Percentiles rank a stretch among this genome's conserved stretches.
Evolutionary conservation across 495 filamentous ascomycete genomes (phyloP).

Genomic region (Aspergillus homomorphus): DNA sequence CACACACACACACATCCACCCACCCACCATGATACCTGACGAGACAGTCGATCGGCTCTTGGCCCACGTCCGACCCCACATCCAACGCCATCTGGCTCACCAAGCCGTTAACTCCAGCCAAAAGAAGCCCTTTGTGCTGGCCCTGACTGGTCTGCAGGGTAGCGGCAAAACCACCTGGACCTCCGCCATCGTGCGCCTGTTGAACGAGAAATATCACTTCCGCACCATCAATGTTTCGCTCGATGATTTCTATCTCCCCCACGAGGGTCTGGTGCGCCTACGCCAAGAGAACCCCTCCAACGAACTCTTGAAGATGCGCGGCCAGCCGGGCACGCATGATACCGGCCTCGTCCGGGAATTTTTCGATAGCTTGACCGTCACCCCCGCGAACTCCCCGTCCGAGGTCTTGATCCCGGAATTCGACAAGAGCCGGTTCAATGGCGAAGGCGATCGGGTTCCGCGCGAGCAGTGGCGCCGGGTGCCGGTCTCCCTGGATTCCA

Average conservation of each 20-base stretch:
- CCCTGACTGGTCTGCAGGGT: neutral
- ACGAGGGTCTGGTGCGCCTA: neutral
- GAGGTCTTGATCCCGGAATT: neutral
- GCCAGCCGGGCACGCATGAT: neutral
- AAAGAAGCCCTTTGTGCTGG: neutral
- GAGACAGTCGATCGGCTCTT: neutral
- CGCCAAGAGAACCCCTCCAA: neutral
- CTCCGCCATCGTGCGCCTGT: neutral
- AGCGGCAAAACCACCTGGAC: slow-evolving; percentile 4
- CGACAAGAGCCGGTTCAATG: neutral
- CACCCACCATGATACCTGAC: neutral
- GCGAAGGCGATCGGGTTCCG: neutral
- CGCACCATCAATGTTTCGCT: slow-evolving; percentile 3
- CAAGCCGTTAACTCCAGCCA: neutral
- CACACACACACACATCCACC: no score
- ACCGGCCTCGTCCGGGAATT: neutral
- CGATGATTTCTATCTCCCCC: neutral
- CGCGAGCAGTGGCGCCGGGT: neutral
- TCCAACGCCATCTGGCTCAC: neutral
- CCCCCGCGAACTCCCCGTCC: neutral
- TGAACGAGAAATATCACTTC: neutral
- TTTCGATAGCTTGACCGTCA: neutral
- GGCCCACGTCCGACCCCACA: neutral
- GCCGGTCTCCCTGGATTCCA: neutral
- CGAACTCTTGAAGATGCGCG: neutral